Conservation (phyloP, 331 rosid species). For the Erythrophleum ivorense region DNA sequence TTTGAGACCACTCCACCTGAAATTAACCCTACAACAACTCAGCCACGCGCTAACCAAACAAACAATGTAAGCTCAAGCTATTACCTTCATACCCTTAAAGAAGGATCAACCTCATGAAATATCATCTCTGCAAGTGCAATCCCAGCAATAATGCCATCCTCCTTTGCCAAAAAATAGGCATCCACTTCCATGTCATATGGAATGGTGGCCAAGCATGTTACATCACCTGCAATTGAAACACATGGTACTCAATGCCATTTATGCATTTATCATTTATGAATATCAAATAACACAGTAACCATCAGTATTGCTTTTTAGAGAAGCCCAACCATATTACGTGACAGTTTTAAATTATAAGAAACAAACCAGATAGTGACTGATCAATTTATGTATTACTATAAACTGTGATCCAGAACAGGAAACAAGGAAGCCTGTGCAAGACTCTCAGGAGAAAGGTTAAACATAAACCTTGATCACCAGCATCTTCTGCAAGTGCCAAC, state of each 20-base stretch:
- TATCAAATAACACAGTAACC: slow-evolving; percentile 1
- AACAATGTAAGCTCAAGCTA: slow-evolving; percentile 33
- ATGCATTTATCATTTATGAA: slow-evolving; percentile 8
- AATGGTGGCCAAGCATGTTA: slow-evolving; percentile 85
- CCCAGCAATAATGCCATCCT: slow-evolving; percentile 87
- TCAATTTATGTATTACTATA: background rate
- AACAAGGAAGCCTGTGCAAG: background rate
- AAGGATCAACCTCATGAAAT: slow-evolving; percentile 86
- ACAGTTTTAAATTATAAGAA: background rate
- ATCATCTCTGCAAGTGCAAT: slow-evolving; percentile 85
- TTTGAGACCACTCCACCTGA: slow-evolving; percentile 89
- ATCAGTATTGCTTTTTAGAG: slow-evolving; percentile 11
- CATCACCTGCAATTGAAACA: slow-evolving; percentile 68
- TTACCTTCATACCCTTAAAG: slow-evolving; percentile 63
- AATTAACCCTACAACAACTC: slow-evolving; percentile 32
- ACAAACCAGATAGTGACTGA: slow-evolving; percentile 6
- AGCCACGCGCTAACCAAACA: slow-evolving; percentile 36
- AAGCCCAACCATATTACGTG: background rate
- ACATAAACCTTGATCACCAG: slow-evolving; percentile 72
- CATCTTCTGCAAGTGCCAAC: slow-evolving; percentile 88
- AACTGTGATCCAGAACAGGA: background rate
- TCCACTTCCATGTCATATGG: slow-evolving; percentile 81
- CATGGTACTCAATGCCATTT: slow-evolving; percentile 22
- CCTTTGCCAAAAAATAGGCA: slow-evolving; percentile 92
- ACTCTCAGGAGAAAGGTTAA: slow-evolving; percentile 18